These are phyloP conservation scores for Trametes meyenii DNA, from an alignment of 768 basidiomycete genomes.

Conservation along the genomic window DNA sequence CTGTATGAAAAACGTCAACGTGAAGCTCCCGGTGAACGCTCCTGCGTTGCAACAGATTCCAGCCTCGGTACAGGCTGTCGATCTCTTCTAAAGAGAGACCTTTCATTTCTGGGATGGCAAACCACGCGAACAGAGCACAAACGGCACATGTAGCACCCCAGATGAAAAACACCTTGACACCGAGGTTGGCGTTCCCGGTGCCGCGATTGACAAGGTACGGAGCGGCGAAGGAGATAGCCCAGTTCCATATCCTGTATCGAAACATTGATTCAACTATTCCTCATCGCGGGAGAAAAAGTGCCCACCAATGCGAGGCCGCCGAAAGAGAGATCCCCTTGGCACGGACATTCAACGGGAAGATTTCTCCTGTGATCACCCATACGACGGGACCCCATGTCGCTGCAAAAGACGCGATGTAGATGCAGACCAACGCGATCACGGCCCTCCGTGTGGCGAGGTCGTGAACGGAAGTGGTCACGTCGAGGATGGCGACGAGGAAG, in stretches of 20 bases:
- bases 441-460: slow-evolving; percentile 56
- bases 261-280: background rate
- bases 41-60: too few species aligned
- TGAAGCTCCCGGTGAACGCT: too few species aligned
- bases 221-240: slow-evolving; percentile 42
- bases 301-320: slow-evolving; percentile 63
- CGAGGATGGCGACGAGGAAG: slow-evolving; percentile 72
- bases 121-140: slow-evolving; percentile 41
- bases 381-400: slow-evolving; percentile 70
- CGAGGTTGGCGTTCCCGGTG: slow-evolving; percentile 23
- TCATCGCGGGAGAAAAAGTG: background rate
- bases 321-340: slow-evolving; percentile 79
- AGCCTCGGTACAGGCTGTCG: slow-evolving; percentile 38
- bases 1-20: too few species aligned
- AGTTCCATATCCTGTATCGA: slow-evolving; percentile 38
- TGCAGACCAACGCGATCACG: slow-evolving; percentile 55
- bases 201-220: slow-evolving; percentile 36
- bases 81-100: slow-evolving; percentile 33
- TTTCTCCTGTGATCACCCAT: slow-evolving; percentile 58
- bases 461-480: slow-evolving; percentile 34
- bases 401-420: slow-evolving; percentile 45
- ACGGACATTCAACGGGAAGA: slow-evolving; percentile 52
- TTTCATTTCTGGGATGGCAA: slow-evolving; percentile 40
- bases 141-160: slow-evolving; percentile 39
- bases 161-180: slow-evolving; percentile 44